Evolutionary conservation across 176 grass and related monocot species (phyloP).

Genomic region (Bothriochloa decipiens): DNA sequence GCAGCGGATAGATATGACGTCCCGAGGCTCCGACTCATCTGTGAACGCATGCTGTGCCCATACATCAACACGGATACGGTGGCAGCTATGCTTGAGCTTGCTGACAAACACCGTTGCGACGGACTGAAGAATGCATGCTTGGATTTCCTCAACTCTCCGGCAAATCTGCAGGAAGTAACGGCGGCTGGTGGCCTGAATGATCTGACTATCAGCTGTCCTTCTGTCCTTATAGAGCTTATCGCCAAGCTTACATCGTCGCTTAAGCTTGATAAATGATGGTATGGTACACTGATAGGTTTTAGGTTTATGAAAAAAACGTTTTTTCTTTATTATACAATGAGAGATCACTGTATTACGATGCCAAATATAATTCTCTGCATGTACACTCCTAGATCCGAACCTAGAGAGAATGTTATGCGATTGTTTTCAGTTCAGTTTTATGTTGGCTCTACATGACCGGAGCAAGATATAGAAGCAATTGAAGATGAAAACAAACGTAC

Average conservation of each 20-base stretch:
- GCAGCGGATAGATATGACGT: slow-evolving; percentile 47
- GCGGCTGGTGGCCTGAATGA: slow-evolving; percentile 14
- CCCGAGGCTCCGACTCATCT: slow-evolving; percentile 28
- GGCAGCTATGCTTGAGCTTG: neutral
- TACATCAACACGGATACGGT: slow-evolving; percentile 15
- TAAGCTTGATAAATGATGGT: neutral
- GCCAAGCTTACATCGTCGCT: neutral
- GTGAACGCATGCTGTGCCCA: neutral
- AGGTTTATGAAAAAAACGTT: neutral
- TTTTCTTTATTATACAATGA: neutral
- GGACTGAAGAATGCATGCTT: slow-evolving; percentile 36
- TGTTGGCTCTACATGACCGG: too few relatives aligned
- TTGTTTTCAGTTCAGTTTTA: too few relatives aligned
- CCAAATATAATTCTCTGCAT: neutral
- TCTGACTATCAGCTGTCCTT: slow-evolving; percentile 32
- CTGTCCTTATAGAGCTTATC: neutral
- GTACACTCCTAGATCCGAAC: too few relatives aligned
- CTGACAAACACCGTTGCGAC: neutral
- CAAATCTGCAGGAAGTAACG: neutral
- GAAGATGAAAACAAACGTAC: too few relatives aligned
- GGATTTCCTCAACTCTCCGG: slow-evolving; percentile 6
- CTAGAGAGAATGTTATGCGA: too few relatives aligned
- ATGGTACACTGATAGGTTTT: neutral
- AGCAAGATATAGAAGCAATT: too few relatives aligned
- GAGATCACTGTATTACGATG: neutral